Conservation (phyloP, 495 filamentous ascomycete genomes). For the Penicillium herquei region DNA sequence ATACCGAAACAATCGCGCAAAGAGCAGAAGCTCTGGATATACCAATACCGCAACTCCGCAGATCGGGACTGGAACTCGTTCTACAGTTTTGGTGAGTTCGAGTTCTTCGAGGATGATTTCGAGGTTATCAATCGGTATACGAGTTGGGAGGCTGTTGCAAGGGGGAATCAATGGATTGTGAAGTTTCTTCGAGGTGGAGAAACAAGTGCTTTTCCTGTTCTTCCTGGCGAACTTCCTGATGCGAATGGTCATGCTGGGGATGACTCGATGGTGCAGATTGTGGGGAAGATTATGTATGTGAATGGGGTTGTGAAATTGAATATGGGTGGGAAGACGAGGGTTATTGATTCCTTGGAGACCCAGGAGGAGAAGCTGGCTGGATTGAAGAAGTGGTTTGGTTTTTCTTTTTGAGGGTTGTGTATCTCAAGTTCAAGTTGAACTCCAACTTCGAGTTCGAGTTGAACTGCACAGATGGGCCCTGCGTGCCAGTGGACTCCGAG, state of each 20-base stretch:
- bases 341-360: slow-evolving; percentile 46
- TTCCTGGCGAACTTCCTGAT: slow-evolving; percentile 6
- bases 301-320: slow-evolving; percentile 57
- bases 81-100: slow-evolving; percentile 60
- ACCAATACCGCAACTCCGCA: slow-evolving; percentile 52
- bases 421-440: too few species aligned
- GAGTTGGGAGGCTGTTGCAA: slow-evolving; percentile 50
- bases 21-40: slow-evolving; percentile 58
- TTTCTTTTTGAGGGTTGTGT: neutral
- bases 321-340: slow-evolving; percentile 53
- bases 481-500: too few species aligned
- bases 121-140: slow-evolving; percentile 62
- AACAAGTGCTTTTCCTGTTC: slow-evolving; percentile 5
- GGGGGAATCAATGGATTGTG: slow-evolving; percentile 49
- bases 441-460: too few species aligned
- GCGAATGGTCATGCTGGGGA: neutral
- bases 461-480: too few species aligned
- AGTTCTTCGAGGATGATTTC: slow-evolving; percentile 62
- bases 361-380: slow-evolving; percentile 46
- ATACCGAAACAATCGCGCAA: slow-evolving; percentile 43
- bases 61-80: slow-evolving; percentile 51
- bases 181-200: slow-evolving; percentile 52
- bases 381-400: slow-evolving; percentile 26
- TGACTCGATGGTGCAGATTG: neutral
- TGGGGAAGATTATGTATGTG: slow-evolving; percentile 33